Evolutionary conservation across 1,139 yeast species (phyloP).

Genomic region (Suhomyces panamericanus): DNA sequence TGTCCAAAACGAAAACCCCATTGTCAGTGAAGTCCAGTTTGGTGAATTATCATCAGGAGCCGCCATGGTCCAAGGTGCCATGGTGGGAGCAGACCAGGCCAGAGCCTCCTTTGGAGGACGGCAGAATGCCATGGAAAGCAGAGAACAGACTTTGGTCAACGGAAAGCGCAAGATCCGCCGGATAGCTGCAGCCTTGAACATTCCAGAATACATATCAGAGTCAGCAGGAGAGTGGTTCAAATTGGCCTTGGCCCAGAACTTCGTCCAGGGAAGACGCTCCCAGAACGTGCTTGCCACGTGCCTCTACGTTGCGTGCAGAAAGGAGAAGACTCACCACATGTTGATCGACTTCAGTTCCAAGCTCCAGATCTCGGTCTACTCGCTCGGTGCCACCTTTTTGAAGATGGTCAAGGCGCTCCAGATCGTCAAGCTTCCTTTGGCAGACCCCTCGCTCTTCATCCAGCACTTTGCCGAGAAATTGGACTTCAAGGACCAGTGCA

Average conservation of each 20-base stretch:
- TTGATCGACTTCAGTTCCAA: slow-evolving; percentile 90
- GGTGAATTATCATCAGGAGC: slow-evolving; percentile 93
- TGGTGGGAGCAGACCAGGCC: slow-evolving; percentile 84
- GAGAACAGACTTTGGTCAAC: slow-evolving; percentile 84
- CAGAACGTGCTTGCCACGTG: slow-evolving; percentile 96
- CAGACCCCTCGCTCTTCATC: slow-evolving; percentile 91
- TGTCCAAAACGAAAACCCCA: slow-evolving; percentile 88
- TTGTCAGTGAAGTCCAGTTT: slow-evolving; percentile 92
- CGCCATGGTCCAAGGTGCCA: slow-evolving; percentile 93
- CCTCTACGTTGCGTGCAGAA: slow-evolving; percentile 89
- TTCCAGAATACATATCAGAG: slow-evolving; percentile 82
- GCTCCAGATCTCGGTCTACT: slow-evolving; percentile 86
- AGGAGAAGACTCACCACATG: slow-evolving; percentile 90
- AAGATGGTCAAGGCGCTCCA: slow-evolving; percentile 84
- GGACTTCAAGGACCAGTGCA: slow-evolving; percentile 69
- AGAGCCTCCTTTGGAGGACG: slow-evolving; percentile 68
- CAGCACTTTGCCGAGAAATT: slow-evolving; percentile 90
- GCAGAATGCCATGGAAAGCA: slow-evolving; percentile 72
- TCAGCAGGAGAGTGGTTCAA: slow-evolving; percentile 89
- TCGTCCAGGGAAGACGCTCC: slow-evolving; percentile 93
- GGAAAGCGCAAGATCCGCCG: slow-evolving; percentile 76
- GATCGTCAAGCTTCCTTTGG: slow-evolving; percentile 74
- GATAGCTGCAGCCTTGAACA: slow-evolving; percentile 73
- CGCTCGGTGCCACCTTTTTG: slow-evolving; percentile 92
- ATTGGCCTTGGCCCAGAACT: slow-evolving; percentile 79